These are phyloP conservation scores for Thermothielavioides terrestris DNA, from an alignment of 495 filamentous ascomycete species.

Conservation along the genomic window DNA sequence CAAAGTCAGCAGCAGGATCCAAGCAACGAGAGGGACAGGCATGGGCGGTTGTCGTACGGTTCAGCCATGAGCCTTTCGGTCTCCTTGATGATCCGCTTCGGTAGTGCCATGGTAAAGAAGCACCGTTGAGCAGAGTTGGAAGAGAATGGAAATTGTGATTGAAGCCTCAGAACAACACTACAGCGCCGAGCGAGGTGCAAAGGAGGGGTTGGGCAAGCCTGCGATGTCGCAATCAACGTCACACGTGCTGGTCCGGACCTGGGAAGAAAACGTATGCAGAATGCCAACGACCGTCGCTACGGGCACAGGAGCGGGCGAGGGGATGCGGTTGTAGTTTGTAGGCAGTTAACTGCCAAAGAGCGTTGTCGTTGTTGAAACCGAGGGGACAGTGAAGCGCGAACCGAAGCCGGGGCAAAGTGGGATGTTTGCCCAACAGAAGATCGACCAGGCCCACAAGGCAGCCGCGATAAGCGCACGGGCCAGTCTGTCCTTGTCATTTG, in stretches of 20 bases:
- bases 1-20: slow-evolving; percentile 14
- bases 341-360: neutral
- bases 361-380: neutral
- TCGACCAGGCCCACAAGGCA: neutral
- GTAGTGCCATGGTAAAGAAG: slow-evolving; percentile 55
- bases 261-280: neutral
- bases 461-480: slow-evolving; percentile 14
- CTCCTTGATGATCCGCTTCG: slow-evolving; percentile 97
- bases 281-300: neutral
- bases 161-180: neutral
- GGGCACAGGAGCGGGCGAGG: neutral
- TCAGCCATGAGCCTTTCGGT: slow-evolving; percentile 95
- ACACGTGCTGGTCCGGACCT: neutral
- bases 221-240: neutral
- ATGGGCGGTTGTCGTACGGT: slow-evolving; percentile 53
- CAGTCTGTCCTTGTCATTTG: neutral
- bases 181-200: neutral
- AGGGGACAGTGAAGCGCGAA: neutral
- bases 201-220: neutral
- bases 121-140: neutral
- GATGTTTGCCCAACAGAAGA: slow-evolving; percentile 6
- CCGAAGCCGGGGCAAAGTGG: slow-evolving; percentile 5
- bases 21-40: neutral
- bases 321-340: neutral
- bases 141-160: neutral